These are phyloP conservation scores for Boletellus emodensis DNA, from an alignment of 768 basidiomycete genomes.

Conservation along the genomic window DNA sequence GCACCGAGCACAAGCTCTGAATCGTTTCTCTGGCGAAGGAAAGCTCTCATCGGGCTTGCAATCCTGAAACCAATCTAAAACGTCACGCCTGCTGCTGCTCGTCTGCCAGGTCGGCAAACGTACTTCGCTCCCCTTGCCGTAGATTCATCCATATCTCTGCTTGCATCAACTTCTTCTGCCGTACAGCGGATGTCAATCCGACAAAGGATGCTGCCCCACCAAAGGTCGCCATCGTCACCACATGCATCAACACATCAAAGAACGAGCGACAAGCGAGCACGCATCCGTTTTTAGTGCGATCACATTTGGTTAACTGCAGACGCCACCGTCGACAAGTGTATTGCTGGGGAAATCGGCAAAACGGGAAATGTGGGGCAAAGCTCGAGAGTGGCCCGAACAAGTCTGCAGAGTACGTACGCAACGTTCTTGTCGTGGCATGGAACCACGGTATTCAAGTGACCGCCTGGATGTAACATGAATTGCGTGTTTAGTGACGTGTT, in stretches of 20 bases:
- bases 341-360: constrained; percentile 24
- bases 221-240: constrained; percentile 38
- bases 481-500: too few relatives aligned
- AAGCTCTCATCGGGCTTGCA: too few relatives aligned
- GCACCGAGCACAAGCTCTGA: too few relatives aligned
- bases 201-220: constrained; percentile 40
- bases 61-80: background rate
- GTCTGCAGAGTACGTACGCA: too few relatives aligned
- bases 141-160: constrained; percentile 37
- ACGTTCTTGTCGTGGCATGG: too few relatives aligned
- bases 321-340: constrained; percentile 47
- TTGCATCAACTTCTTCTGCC: constrained; percentile 26
- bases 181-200: constrained; percentile 51
- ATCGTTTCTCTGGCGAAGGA: too few relatives aligned
- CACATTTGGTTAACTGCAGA: constrained; percentile 60
- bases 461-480: too few relatives aligned
- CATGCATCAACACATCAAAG: constrained; percentile 24
- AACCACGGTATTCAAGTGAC: too few relatives aligned
- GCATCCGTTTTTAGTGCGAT: constrained; percentile 58
- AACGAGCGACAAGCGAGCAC: background rate
- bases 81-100: constrained; percentile 44
- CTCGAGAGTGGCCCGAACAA: too few relatives aligned
- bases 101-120: constrained; percentile 62
- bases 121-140: constrained; percentile 54
- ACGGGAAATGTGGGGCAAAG: too few relatives aligned